phyloP scores from a whole-genome alignment of 129 eudicot species.

The Chrysanthemum lavandulifolium region DNA sequence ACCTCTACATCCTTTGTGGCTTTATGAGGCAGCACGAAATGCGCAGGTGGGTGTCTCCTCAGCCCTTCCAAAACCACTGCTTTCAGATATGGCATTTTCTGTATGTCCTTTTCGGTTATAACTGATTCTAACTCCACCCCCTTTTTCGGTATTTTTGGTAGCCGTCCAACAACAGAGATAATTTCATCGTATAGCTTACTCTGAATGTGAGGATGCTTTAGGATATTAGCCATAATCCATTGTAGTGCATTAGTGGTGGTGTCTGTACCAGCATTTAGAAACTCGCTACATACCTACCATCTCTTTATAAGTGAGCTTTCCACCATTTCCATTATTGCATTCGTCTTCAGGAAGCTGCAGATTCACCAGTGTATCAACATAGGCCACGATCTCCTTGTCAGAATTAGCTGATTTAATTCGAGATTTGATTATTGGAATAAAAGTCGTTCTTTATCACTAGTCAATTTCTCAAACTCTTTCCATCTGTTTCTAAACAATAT shows the following conservation, averaged over 20 bases:
- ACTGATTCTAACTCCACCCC: background rate
- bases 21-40: conserved; percentile 48
- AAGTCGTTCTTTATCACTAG: background rate
- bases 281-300: conserved; percentile 49
- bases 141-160: background rate
- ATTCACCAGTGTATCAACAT: conserved; percentile 50
- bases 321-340: background rate
- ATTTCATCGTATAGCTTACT: conserved; percentile 60
- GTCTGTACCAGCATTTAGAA: conserved; percentile 57
- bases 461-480: conserved; percentile 15
- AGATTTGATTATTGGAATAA: conserved; percentile 20
- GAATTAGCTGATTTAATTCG: background rate
- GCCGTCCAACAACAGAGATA: conserved; percentile 30
- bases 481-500: conserved; percentile 18
- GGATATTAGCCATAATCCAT: conserved; percentile 76
- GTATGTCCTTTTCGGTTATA: conserved; percentile 47
- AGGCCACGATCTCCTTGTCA: conserved; percentile 36
- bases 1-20: conserved; percentile 40
- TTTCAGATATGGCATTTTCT: conserved; percentile 52
- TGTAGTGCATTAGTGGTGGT: conserved; percentile 60
- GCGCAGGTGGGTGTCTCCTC: conserved; percentile 63
- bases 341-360: conserved; percentile 41
- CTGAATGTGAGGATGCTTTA: conserved; percentile 56
- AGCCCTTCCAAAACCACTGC: conserved; percentile 55
- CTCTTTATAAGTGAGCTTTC: conserved; percentile 41